These are phyloP conservation scores for Vanilla planifolia DNA, from an alignment of 106 monocot genomes.

Conservation along the genomic window DNA sequence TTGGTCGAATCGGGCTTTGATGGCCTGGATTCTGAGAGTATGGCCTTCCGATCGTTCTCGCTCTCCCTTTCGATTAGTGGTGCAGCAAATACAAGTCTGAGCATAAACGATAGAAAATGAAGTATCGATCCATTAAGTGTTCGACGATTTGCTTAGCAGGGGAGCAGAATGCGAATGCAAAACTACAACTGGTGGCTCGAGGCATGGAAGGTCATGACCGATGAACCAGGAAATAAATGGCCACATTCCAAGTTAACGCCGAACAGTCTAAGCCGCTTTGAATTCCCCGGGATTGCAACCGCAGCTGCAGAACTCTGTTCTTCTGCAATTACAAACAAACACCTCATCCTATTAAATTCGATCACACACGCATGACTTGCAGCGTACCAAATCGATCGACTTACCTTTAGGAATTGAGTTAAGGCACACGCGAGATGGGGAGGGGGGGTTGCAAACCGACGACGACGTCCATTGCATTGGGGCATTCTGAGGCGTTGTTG, in stretches of 20 bases:
- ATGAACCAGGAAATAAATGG: slow-evolving; percentile 6
- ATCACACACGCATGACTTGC: neutral
- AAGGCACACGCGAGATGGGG: slow-evolving; percentile 7
- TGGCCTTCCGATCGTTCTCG: slow-evolving; percentile 12
- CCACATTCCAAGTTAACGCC: slow-evolving; percentile 46
- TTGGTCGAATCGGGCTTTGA: slow-evolving; percentile 10
- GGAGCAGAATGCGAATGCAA: too few relatives aligned
- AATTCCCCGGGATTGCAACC: slow-evolving; percentile 1
- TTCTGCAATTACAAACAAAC: slow-evolving; percentile 9
- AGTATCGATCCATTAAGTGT: neutral
- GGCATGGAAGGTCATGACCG: slow-evolving; percentile 7
- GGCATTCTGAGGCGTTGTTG: too few relatives aligned
- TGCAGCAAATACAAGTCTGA: neutral
- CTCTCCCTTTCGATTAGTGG: neutral
- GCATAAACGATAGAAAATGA: neutral
- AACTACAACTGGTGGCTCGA: slow-evolving; percentile 9
- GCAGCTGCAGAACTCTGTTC: neutral
- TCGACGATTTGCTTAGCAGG: too few relatives aligned
- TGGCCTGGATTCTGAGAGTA: slow-evolving; percentile 10
- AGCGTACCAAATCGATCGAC: too few relatives aligned
- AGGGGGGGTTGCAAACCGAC: neutral
- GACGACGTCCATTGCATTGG: slow-evolving; percentile 11
- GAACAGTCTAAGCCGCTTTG: slow-evolving; percentile 42
- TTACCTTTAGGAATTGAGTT: slow-evolving; percentile 22
- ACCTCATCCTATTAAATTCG: neutral